Evolutionary conservation across 495 filamentous ascomycete species (phyloP).

Genomic region (Umbilicaria muhlenbergii): DNA sequence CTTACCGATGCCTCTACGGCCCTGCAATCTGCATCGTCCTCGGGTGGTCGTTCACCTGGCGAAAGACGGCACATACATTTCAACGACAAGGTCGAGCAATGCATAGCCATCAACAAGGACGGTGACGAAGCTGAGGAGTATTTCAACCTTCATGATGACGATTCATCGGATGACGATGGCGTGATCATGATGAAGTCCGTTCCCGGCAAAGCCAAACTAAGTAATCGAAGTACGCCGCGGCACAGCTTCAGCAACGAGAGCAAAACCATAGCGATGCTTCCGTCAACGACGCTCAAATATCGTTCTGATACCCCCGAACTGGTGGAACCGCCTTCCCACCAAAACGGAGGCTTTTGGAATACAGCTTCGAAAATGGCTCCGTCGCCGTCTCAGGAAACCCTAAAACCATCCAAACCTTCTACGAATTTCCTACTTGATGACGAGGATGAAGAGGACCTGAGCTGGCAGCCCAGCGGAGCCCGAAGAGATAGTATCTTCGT

Average conservation of each 20-base stretch:
- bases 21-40: conserved; percentile 24
- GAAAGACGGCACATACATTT: conserved; percentile 86
- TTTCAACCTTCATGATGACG: conserved; percentile 22
- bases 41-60: conserved; percentile 45
- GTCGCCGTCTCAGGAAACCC: conserved; percentile 61
- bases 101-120: conserved; percentile 82
- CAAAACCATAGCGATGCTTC: conserved; percentile 86
- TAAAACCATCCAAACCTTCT: conserved; percentile 54
- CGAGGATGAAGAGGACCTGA: conserved; percentile 46
- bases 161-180: conserved; percentile 53
- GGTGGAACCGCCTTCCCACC: conserved; percentile 32
- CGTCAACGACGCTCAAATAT: conserved; percentile 84
- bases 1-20: conserved; percentile 15
- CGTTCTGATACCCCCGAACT: conserved; percentile 63
- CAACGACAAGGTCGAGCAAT: conserved; percentile 89
- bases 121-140: conserved; percentile 49
- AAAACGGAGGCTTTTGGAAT: conserved; percentile 33
- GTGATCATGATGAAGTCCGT: conserved; percentile 73
- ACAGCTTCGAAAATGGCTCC: conserved; percentile 35
- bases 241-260: conserved; percentile 47
- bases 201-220: conserved; percentile 27
- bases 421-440: conserved; percentile 56
- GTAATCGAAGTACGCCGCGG: conserved; percentile 31
- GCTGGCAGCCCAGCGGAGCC: conserved; percentile 26
- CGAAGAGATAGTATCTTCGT: conserved; percentile 11